Evolutionary conservation across 163 green algal genomes (phyloP).

Genomic region (Scenedesmus sp.): DNA sequence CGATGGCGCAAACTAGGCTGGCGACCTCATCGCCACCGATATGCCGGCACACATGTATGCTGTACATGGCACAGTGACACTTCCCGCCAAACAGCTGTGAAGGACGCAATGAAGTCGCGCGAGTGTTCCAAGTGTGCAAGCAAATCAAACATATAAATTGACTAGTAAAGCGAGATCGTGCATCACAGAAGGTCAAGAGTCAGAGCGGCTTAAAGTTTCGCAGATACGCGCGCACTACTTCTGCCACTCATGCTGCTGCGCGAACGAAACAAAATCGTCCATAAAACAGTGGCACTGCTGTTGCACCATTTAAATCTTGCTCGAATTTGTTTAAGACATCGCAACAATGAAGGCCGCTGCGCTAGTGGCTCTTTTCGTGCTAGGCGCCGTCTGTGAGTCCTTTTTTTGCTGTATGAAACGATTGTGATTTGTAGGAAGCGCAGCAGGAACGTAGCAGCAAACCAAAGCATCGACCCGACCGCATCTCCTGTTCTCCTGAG

Average conservation of each 20-base stretch:
- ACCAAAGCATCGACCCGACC: not conserved
- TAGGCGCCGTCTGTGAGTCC: slow-evolving; percentile 39
- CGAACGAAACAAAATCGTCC: no score
- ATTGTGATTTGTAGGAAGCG: not conserved
- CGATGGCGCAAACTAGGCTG: no score
- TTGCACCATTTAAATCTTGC: no score
- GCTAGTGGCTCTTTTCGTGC: not conserved
- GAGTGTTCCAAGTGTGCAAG: not conserved
- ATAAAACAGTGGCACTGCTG: no score
- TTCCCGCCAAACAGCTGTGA: no score
- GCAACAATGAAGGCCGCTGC: slow-evolving; percentile 30
- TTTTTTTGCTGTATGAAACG: no score
- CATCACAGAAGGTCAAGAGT: not conserved
- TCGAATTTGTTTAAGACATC: not conserved
- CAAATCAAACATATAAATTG: not conserved
- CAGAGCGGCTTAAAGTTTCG: not conserved
- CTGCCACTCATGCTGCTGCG: not conserved
- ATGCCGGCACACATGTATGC: no score
- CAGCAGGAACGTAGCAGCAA: not conserved
- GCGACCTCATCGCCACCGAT: no score
- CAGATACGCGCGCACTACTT: not conserved
- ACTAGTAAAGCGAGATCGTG: not conserved
- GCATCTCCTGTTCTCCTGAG: not conserved
- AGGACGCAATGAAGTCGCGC: no score
- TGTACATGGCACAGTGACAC: no score